Conservation (phyloP, 2,329 filamentous ascomycete species). For the Coniella lustricola region DNA sequence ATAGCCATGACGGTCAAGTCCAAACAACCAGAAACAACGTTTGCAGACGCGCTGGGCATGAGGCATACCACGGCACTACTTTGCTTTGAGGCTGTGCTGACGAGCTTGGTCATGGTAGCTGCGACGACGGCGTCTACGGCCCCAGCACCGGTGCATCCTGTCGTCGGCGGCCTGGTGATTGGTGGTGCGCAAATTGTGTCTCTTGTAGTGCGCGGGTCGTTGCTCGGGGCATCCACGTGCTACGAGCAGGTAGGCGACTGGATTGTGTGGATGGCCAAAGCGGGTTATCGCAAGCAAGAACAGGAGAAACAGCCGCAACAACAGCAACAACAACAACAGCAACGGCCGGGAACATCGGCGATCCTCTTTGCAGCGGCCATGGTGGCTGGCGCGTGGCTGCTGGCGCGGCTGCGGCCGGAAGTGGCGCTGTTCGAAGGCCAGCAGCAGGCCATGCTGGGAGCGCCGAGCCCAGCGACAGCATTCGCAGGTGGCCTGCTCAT, state of each 20-base stretch:
- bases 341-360: slow-evolving; percentile 30
- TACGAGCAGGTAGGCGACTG: slow-evolving; percentile 55
- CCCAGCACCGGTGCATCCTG: slow-evolving; percentile 34
- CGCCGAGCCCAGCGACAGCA: slow-evolving; percentile 31
- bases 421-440: slow-evolving; percentile 23
- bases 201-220: slow-evolving; percentile 41
- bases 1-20: neutral
- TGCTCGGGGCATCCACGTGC: slow-evolving; percentile 54
- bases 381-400: slow-evolving; percentile 35
- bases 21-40: slow-evolving; percentile 3
- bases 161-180: slow-evolving; percentile 52
- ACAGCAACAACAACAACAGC: slow-evolving; percentile 19
- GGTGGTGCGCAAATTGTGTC: slow-evolving; percentile 52
- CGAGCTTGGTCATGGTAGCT: slow-evolving; percentile 35
- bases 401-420: slow-evolving; percentile 25
- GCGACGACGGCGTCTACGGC: slow-evolving; percentile 27
- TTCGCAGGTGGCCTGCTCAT: slow-evolving; percentile 49
- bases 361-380: slow-evolving; percentile 48
- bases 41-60: slow-evolving; percentile 35
- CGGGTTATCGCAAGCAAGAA: slow-evolving; percentile 22
- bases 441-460: neutral
- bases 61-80: slow-evolving; percentile 31
- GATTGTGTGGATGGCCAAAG: slow-evolving; percentile 36
- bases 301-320: no score
- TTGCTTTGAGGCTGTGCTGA: slow-evolving; percentile 35